Percentiles rank a stretch among this genome's conserved stretches.
phyloP scores from a whole-genome alignment of 2,329 filamentous ascomycete genomes.

The Podosphaera leucotricha region DNA sequence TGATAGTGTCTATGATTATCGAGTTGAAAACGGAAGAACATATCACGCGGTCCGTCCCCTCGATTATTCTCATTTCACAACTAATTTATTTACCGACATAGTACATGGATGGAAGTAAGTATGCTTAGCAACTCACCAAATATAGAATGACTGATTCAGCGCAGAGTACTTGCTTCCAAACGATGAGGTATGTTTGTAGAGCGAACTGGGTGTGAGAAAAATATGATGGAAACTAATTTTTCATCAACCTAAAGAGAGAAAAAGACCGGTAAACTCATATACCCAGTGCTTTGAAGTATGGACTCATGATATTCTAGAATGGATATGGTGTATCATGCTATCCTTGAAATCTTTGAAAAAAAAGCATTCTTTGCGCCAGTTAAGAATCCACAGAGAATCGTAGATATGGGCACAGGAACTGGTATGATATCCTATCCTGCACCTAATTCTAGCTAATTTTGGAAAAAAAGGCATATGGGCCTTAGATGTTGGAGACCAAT shows the following conservation, averaged over 20 bases:
- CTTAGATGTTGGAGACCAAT: conserved; percentile 7
- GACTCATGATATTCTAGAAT: conserved; percentile 2
- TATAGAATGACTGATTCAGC: background rate
- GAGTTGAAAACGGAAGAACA: conserved; percentile 7
- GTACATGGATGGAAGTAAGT: conserved; percentile 5
- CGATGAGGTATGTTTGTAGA: conserved; percentile 4
- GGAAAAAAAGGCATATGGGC: conserved; percentile 12
- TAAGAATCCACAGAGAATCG: conserved; percentile 16
- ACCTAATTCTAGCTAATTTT: background rate
- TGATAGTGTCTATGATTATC: conserved; percentile 5
- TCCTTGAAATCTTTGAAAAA: conserved; percentile 17
- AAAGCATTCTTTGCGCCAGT: conserved; percentile 20
- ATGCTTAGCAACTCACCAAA: background rate
- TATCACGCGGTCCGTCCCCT: conserved; percentile 5
- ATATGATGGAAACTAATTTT: background rate
- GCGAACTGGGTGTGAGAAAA: background rate
- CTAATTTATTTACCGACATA: background rate
- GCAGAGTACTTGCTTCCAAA: conserved; percentile 7
- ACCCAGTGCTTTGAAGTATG: conserved; percentile 4
- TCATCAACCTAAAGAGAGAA: conserved; percentile 1
- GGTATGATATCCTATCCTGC: conserved; percentile 5
- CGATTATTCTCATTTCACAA: background rate
- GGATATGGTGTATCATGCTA: conserved; percentile 16
- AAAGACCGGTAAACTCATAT: conserved; percentile 4
- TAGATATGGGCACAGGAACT: conserved; percentile 20